phyloP scores from a whole-genome alignment of 1,284 basidiomycete species.

The Rhodotorula sp. region DNA sequence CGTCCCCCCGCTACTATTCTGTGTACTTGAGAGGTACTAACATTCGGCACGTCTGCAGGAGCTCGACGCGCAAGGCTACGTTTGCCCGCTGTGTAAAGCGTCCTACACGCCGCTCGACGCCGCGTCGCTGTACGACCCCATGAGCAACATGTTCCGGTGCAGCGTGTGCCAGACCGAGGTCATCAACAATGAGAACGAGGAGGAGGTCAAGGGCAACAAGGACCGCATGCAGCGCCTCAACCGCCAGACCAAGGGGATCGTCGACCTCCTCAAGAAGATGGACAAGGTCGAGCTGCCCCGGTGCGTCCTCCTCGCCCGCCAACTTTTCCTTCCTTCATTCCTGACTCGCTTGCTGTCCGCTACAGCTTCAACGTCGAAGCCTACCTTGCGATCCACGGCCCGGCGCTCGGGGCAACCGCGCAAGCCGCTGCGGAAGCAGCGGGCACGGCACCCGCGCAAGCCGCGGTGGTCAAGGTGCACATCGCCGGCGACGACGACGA shows the following conservation, averaged over 20 bases:
- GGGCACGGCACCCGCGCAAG: constrained; percentile 59
- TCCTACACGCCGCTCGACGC: constrained; percentile 85
- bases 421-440: constrained; percentile 26
- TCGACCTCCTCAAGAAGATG: constrained; percentile 81
- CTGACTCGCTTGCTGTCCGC: not conserved
- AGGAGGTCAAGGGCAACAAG: constrained; percentile 77
- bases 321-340: not conserved
- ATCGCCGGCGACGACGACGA: constrained; percentile 55
- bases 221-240: constrained; percentile 96
- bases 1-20: not conserved
- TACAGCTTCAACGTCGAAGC: constrained; percentile 77
- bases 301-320: constrained; percentile 56
- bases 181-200: constrained; percentile 86
- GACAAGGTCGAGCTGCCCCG: constrained; percentile 82
- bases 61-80: constrained; percentile 92
- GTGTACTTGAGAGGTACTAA: not conserved
- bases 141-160: constrained; percentile 65
- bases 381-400: constrained; percentile 60
- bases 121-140: constrained; percentile 74
- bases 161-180: constrained; percentile 69
- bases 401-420: constrained; percentile 42
- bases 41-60: constrained; percentile 60
- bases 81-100: constrained; percentile 85
- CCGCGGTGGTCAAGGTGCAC: constrained; percentile 47
- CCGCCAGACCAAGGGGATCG: constrained; percentile 81